Evolutionary conservation across 169 alveolate genomes (phyloP).

Genomic region (Plasmodium cynomolgi): DNA sequence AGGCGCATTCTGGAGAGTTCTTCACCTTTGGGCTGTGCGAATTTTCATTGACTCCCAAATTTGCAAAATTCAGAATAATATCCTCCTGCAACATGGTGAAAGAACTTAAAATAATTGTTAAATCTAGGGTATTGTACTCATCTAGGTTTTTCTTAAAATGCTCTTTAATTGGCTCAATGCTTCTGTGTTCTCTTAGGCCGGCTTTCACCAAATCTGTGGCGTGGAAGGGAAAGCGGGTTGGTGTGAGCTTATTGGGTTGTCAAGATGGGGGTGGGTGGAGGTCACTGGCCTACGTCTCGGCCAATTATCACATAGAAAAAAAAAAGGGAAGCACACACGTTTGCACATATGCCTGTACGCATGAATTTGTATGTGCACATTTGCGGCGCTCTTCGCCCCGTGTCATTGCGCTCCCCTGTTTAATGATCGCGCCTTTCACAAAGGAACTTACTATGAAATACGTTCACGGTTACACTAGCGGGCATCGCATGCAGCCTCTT

Average conservation of each 20-base stretch:
- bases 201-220: slow-evolving; percentile 50
- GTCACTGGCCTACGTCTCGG: not conserved
- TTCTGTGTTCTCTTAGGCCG: slow-evolving; percentile 42
- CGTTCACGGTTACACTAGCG: slow-evolving; percentile 18
- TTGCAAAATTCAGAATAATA: not conserved
- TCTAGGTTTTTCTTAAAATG: slow-evolving; percentile 62
- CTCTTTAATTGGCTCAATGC: slow-evolving; percentile 32
- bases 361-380: not conserved
- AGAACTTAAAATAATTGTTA: slow-evolving; percentile 67
- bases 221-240: not conserved
- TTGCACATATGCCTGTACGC: not conserved
- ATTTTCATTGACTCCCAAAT: slow-evolving; percentile 4
- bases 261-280: not conserved
- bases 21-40: not conserved
- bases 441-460: slow-evolving; percentile 70
- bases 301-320: not conserved
- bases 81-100: slow-evolving; percentile 69
- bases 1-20: not conserved
- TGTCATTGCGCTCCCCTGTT: not conserved
- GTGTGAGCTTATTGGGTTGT: not conserved
- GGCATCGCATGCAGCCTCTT: slow-evolving; percentile 66
- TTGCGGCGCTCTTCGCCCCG: not conserved
- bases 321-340: not conserved
- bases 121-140: slow-evolving; percentile 41
- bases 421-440: not conserved